phyloP scores from a whole-genome alignment of 139 green algal species.

The Ettlia oleoabundans region DNA sequence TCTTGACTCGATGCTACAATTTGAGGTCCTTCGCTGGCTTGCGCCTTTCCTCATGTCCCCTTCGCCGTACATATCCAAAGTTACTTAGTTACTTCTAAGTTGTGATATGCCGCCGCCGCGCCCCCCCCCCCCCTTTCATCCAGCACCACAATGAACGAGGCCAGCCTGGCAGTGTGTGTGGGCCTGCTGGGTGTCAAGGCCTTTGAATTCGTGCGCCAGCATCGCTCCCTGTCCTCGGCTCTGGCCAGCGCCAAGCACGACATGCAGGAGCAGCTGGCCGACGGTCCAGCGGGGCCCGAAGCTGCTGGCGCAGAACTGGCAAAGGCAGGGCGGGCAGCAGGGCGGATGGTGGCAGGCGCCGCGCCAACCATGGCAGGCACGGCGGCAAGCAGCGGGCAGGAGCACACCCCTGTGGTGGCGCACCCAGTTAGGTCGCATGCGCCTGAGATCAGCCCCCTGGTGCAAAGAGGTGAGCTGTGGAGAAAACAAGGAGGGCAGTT shows the following conservation, averaged over 20 bases:
- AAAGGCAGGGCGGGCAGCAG: not conserved
- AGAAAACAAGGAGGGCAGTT: not conserved
- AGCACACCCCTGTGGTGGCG: conserved; percentile 5
- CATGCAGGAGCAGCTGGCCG: conserved; percentile 18
- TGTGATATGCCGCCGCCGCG: not conserved
- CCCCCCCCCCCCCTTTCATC: too few relatives aligned
- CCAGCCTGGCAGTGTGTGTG: not conserved
- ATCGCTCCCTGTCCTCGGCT: conserved; percentile 12
- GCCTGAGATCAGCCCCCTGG: conserved; percentile 50
- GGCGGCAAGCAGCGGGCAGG: not conserved
- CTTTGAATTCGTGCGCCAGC: not conserved
- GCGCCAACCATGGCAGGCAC: not conserved
- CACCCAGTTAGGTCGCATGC: not conserved
- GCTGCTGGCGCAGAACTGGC: not conserved
- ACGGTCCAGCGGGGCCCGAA: not conserved
- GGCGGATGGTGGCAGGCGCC: not conserved
- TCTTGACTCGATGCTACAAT: too few relatives aligned
- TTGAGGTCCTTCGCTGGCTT: too few relatives aligned
- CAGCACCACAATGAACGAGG: conserved; percentile 13
- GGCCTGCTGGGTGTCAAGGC: conserved; percentile 23
- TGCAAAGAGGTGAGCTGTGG: conserved; percentile 32
- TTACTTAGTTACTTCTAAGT: too few relatives aligned
- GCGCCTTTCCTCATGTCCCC: too few relatives aligned
- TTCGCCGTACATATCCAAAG: too few relatives aligned
- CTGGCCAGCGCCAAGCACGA: conserved; percentile 3